A percentile compares a stretch with the other conserved stretches of the same genome.
These are phyloP conservation scores for Haplosporangium gracile DNA, from an alignment of 192 early-diverging fungal genomes.

Conservation along the genomic window DNA sequence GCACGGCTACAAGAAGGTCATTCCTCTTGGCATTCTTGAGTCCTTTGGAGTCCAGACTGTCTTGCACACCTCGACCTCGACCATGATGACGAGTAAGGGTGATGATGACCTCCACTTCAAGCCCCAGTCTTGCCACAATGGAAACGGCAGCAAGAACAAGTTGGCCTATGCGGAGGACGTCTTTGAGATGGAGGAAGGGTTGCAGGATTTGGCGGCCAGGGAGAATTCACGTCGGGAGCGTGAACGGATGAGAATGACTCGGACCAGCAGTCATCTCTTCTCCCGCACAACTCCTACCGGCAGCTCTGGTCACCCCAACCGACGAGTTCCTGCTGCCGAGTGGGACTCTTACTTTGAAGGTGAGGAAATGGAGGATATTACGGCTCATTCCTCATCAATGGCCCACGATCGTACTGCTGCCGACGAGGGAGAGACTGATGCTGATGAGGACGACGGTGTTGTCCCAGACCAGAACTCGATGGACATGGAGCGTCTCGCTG, in stretches of 20 bases:
- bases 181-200: constrained; percentile 24
- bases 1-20: constrained; percentile 23
- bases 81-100: constrained; percentile 1
- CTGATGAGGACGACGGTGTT: not conserved
- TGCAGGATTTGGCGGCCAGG: constrained; percentile 1
- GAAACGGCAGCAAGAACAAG: not conserved
- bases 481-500: constrained; percentile 22
- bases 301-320: not conserved
- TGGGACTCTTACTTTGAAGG: not conserved
- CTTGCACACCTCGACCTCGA: constrained; percentile 2
- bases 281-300: not conserved
- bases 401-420: not conserved
- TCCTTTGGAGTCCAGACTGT: constrained; percentile 31
- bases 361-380: constrained; percentile 4
- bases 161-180: constrained; percentile 18
- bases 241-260: not conserved
- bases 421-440: not conserved
- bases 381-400: not conserved
- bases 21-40: constrained; percentile 9
- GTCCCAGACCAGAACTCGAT: not conserved
- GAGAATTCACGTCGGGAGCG: not conserved
- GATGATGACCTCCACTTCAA: not conserved
- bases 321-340: not conserved
- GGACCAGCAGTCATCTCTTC: constrained; percentile 11
- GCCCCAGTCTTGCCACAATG: not conserved